Conservation (phyloP, 1,284 basidiomycete species). For the Austroboletus sp. region DNA sequence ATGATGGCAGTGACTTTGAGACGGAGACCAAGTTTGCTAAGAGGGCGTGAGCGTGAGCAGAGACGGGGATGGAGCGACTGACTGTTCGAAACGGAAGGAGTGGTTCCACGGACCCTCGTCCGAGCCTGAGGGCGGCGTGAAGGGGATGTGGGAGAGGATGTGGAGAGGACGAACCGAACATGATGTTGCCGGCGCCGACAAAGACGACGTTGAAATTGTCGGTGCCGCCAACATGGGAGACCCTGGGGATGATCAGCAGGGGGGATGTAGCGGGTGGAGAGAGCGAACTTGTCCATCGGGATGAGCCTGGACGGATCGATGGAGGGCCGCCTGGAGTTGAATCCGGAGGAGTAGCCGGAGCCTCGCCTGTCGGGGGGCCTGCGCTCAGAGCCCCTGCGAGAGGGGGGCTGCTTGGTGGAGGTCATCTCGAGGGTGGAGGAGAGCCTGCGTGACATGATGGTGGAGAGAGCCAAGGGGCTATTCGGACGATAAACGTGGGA, state of each 20-base stretch:
- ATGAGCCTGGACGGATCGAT: conserved; percentile 70
- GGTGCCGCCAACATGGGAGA: conserved; percentile 48
- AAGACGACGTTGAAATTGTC: conserved; percentile 86
- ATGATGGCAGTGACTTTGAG: conserved; percentile 94
- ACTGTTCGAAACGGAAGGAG: conserved; percentile 92
- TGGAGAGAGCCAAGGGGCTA: conserved; percentile 8
- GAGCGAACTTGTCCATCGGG: conserved; percentile 68
- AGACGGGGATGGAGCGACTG: conserved; percentile 22
- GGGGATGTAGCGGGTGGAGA: neutral
- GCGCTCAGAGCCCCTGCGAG: conserved; percentile 34
- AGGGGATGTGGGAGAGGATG: neutral
- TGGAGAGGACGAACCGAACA: conserved; percentile 62
- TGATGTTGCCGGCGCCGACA: conserved; percentile 89
- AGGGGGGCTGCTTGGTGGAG: conserved; percentile 26
- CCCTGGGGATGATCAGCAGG: conserved; percentile 35
- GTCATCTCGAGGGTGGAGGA: conserved; percentile 33
- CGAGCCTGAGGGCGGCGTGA: conserved; percentile 48
- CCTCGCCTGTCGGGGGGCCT: conserved; percentile 36
- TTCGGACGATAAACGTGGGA: conserved; percentile 7
- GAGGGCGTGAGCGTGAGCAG: conserved; percentile 12
- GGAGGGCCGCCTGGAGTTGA: conserved; percentile 55
- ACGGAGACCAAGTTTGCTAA: conserved; percentile 89
- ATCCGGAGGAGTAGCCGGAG: conserved; percentile 40
- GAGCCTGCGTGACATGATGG: conserved; percentile 29
- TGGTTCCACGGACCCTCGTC: conserved; percentile 89